These are phyloP conservation scores for Tothia fuscella DNA, from an alignment of 2,329 filamentous ascomycete species.

Conservation along the genomic window DNA sequence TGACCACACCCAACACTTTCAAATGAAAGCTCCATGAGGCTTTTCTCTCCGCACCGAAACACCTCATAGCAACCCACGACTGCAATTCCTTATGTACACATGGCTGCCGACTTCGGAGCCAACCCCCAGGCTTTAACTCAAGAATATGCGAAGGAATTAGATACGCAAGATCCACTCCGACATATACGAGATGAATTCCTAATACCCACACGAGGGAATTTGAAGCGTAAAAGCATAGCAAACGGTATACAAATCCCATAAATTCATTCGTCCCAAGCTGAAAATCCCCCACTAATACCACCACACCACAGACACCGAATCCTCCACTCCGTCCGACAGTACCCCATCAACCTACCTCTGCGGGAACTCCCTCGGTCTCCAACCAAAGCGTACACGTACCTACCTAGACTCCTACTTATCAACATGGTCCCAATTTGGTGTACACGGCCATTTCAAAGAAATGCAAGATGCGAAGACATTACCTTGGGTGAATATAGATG, in stretches of 20 bases:
- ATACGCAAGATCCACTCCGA: constrained; percentile 48
- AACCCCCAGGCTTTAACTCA: constrained; percentile 8
- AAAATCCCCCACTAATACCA: background rate
- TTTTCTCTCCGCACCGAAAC: no score
- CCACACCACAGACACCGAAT: constrained; percentile 18
- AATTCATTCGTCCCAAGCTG: background rate
- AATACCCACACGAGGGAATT: constrained; percentile 61
- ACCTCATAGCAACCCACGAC: background rate
- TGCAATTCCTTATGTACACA: no score
- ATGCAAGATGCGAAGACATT: constrained; percentile 56
- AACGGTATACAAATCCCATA: constrained; percentile 13
- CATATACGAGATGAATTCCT: constrained; percentile 46
- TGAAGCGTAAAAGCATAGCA: constrained; percentile 50
- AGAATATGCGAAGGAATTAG: constrained; percentile 37
- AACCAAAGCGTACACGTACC: constrained; percentile 55
- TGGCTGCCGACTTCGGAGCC: background rate
- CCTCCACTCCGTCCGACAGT: no score
- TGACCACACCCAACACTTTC: background rate
- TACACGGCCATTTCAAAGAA: constrained; percentile 68
- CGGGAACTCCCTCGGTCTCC: constrained; percentile 79
- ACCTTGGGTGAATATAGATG: constrained; percentile 67
- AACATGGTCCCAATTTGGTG: constrained; percentile 75
- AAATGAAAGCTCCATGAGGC: background rate
- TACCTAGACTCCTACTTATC: constrained; percentile 63
- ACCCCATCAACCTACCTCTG: constrained; percentile 62